These are phyloP conservation scores for Telopea speciosissima DNA, from an alignment of 177 flowering plant genomes.

Conservation along the genomic window DNA sequence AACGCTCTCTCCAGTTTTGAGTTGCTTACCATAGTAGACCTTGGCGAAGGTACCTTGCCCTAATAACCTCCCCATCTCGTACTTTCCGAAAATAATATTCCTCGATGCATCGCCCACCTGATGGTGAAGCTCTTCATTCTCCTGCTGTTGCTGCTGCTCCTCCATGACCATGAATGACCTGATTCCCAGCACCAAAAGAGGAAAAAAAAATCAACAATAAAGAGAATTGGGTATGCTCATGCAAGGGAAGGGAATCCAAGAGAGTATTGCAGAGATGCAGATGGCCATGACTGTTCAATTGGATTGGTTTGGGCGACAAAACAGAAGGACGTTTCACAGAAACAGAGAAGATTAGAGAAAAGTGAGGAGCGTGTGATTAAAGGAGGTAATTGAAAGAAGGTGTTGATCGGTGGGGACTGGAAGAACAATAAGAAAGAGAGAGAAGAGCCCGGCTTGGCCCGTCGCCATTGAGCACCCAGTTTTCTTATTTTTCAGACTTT, in stretches of 20 bases:
- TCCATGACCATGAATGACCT: background rate
- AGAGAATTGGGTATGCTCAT: background rate
- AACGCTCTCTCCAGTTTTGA: slow-evolving; percentile 48
- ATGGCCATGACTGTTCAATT: background rate
- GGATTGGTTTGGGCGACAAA: too few species aligned
- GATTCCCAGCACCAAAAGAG: background rate
- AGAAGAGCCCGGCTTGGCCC: too few species aligned
- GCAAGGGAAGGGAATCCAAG: background rate
- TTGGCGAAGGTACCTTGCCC: slow-evolving; percentile 83
- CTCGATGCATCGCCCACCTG: slow-evolving; percentile 10
- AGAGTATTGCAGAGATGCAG: background rate
- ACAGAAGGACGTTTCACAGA: too few species aligned
- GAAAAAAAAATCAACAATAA: background rate
- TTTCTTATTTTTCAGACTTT: background rate
- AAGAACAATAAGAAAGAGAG: too few species aligned
- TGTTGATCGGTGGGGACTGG: too few species aligned
- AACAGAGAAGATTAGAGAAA: background rate
- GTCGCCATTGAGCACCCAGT: too few species aligned
- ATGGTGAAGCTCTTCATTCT: background rate
- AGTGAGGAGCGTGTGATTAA: background rate
- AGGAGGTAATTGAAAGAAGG: too few species aligned
- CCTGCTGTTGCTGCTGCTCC: background rate
- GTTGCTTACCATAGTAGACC: slow-evolving; percentile 47
- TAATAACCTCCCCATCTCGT: slow-evolving; percentile 62
- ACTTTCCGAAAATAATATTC: slow-evolving; percentile 51